Evolutionary conservation across 148 eudicot genomes (phyloP), one percentile per base, ranked within the genome.

Genomic region (Vaccinium macrocarpon): DNA sequence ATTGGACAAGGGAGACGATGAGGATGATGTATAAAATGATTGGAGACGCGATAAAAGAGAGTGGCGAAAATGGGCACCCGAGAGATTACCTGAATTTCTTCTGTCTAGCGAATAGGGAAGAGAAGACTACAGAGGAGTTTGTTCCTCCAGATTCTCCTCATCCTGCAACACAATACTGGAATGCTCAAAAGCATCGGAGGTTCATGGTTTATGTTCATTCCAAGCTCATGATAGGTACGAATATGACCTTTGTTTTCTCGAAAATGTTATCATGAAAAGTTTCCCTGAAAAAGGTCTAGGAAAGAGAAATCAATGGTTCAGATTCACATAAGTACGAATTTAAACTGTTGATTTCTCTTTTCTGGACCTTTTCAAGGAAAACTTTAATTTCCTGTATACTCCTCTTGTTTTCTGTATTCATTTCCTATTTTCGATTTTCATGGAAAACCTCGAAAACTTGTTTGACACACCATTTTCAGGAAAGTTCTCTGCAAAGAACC

Each of bases 201-300:
- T 97, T 97, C 90, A 95, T 97, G 99, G 86, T 95, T 57, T 95
- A 97, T 83, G 96, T 97, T 68, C 99, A 97, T 90, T 95, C 99
- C 82, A 97, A 97, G 90, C 86, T 95, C 78, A 93, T 95, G 99
- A 97, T 95, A 88, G 98, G 98, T 97, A 95, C 38, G 83, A 79
- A 53, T 12, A 72, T 64, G 2, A 80, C 57, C 48, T 68, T 68
- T 14, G 5, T 13, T 68, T 42, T 42, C 46, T 42, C 2, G 46
- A 42, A 42, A 42, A 0, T 5, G 6, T 42, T 0, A 42, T 42
- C 46, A 42, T 0, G 46, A 5, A 42, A 42, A 4, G 0, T 4
- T 42, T 42, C 0, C 46, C 5, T 6, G 46, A 42, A 42, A 42
- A 42, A 42, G 46, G 46, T 42, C 46, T 4, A 42, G 46, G 46